Conservation (phyloP, 345 rosid genomes). For the Capsella bursapastoris region DNA sequence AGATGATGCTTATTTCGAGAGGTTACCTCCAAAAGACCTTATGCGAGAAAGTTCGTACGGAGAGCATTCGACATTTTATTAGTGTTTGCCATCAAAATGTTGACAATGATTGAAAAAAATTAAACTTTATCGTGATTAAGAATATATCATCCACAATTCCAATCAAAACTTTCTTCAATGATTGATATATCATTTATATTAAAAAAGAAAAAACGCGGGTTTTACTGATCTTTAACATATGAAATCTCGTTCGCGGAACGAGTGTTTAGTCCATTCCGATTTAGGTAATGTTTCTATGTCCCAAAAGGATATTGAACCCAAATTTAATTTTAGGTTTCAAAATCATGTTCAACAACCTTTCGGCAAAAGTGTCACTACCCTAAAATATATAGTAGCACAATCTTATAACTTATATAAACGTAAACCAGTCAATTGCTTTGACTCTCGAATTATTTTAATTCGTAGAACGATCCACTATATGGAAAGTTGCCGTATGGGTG, state of each 20-base stretch:
- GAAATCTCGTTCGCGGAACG: no score
- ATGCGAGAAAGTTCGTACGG: not conserved
- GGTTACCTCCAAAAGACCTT: no score
- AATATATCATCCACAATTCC: not conserved
- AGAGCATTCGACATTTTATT: not conserved
- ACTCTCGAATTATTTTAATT: not conserved
- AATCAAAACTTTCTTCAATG: conserved; percentile 14
- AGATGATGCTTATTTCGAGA: no score
- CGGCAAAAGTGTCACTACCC: not conserved
- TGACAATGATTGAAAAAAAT: not conserved
- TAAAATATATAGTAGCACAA: not conserved
- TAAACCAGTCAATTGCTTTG: conserved; percentile 2
- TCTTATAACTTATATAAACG: not conserved
- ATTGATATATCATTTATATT: not conserved
- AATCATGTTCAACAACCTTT: not conserved
- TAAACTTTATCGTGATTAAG: no score
- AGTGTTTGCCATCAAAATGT: not conserved
- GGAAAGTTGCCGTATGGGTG: not conserved
- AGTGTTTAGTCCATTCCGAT: no score
- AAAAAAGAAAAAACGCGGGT: no score
- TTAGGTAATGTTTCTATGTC: no score
- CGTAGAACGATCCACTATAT: conserved; percentile 7
- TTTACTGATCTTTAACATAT: no score
- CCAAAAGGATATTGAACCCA: no score
- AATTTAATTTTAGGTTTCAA: no score